Evolutionary conservation across 768 basidiomycete genomes (phyloP), one percentile per base, ranked within the genome.

Genomic region (Dictyophora rubrovolvata): DNA sequence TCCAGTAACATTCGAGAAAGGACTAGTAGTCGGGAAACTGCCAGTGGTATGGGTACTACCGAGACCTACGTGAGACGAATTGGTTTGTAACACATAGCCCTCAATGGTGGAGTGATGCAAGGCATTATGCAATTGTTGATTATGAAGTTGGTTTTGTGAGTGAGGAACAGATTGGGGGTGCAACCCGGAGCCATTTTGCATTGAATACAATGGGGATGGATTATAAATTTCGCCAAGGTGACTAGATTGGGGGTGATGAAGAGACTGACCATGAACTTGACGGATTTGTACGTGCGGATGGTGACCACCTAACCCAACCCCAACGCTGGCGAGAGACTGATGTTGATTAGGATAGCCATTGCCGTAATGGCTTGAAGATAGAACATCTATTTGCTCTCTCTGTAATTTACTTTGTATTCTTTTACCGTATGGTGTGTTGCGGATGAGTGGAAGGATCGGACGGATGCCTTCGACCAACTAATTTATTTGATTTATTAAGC

Each of bases 361-460:
- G 34, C 62, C 65, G 53, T 46, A 60, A 34, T 60, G 59, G 20
- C 59, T 53, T 9, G 52, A 54, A 46, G 36, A 36, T 22, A 33
- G 23, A 23, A 59, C 65, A 47, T 89, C 88, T 73, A 87, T 79
- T 65, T 91, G 89, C 73, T 95, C 93, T 60, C 95, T 90, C 73
- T 96, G 94, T 56, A 98, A 77, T 74, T 97, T 97, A 77, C 93
- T 94, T 73, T 97, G 95, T 67, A 99, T 99, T 48, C 96, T 86
- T 77, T 99, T 99, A 65, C 96, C 96, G 66, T 99, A 99, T 7
- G 96, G 96, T 10, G 96, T 99, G 74, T 99, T 99, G 67, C 96
- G 89, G 69, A 99, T 99, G 66, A 97, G 80, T 1, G 96, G 96
- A 22, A 99, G 80, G 61, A 98, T 93, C n/a, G 96, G 96, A 53